A percentile compares a stretch with the other conserved stretches of the same genome.
These are phyloP conservation scores for Epichloe aotearoae DNA, from an alignment of 2,329 filamentous ascomycete species.

Conservation along the genomic window DNA sequence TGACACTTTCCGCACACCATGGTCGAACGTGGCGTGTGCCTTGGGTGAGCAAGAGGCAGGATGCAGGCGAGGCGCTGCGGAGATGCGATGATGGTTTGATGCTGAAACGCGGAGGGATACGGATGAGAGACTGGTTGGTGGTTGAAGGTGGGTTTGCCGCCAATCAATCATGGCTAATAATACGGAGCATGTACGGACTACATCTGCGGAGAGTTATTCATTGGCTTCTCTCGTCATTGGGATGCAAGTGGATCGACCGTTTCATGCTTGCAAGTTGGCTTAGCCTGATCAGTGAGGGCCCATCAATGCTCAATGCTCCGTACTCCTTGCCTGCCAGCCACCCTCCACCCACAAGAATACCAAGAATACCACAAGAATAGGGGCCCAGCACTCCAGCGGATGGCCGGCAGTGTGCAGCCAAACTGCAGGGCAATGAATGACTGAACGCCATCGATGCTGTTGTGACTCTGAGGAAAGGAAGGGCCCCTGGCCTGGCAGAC, in stretches of 20 bases:
- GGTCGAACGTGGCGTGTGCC: background rate
- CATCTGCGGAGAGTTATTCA: too few relatives aligned
- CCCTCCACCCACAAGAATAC: too few relatives aligned
- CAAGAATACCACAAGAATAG: too few relatives aligned
- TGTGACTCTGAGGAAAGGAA: too few relatives aligned
- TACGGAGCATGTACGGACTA: too few relatives aligned
- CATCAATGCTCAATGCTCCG: too few relatives aligned
- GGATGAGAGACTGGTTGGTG: too few relatives aligned
- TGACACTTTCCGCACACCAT: constrained; percentile 56
- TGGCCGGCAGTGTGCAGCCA: too few relatives aligned
- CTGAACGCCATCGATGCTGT: too few relatives aligned
- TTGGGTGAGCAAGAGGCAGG: background rate
- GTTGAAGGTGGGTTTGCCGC: background rate
- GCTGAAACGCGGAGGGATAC: background rate
- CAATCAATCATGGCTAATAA: background rate
- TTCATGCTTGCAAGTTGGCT: background rate
- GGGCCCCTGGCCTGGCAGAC: background rate
- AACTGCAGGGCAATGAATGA: too few relatives aligned
- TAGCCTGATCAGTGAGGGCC: background rate
- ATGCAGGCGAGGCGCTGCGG: background rate
- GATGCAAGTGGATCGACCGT: background rate
- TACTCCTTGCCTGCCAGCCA: too few relatives aligned
- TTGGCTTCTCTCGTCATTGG: background rate
- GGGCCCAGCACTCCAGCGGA: too few relatives aligned
- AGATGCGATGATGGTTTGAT: background rate